phyloP scores from a whole-genome alignment of 208 protist species.

The Leishmania tarentolae region DNA sequence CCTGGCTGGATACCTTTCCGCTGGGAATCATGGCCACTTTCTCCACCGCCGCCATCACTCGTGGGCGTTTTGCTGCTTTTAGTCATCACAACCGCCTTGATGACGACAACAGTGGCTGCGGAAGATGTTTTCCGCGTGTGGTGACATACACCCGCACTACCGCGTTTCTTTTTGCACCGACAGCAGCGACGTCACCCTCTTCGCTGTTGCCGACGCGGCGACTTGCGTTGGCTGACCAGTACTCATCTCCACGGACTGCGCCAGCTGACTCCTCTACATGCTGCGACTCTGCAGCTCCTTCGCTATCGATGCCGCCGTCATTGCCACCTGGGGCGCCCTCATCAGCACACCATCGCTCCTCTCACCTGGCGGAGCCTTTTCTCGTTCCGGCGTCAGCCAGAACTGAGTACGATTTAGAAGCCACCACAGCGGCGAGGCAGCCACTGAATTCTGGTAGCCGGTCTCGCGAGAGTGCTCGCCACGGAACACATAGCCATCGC shows the following conservation, averaged over 20 bases:
- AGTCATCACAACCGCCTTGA: background rate
- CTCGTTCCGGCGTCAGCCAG: background rate
- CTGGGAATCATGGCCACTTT: background rate
- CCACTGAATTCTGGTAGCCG: background rate
- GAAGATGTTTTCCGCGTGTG: background rate
- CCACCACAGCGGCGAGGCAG: background rate
- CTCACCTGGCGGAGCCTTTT: conserved; percentile 6
- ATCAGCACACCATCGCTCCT: background rate
- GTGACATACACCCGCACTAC: conserved; percentile 28
- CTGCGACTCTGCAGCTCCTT: background rate
- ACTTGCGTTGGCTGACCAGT: background rate
- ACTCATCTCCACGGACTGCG: background rate
- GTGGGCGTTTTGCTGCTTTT: background rate
- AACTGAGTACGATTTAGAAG: background rate
- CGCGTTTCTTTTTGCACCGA: conserved; percentile 15
- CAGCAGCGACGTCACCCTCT: background rate
- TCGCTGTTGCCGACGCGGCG: background rate
- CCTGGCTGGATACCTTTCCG: background rate
- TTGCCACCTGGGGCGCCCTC: background rate
- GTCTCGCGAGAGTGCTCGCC: background rate
- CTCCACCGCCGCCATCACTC: background rate
- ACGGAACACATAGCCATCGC: background rate
- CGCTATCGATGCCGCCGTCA: background rate
- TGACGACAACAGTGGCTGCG: background rate
- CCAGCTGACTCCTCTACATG: background rate